Evolutionary conservation across 129 eudicot genomes (phyloP), one percentile per base, ranked within the genome.

Genomic region (Apium graveolens): DNA sequence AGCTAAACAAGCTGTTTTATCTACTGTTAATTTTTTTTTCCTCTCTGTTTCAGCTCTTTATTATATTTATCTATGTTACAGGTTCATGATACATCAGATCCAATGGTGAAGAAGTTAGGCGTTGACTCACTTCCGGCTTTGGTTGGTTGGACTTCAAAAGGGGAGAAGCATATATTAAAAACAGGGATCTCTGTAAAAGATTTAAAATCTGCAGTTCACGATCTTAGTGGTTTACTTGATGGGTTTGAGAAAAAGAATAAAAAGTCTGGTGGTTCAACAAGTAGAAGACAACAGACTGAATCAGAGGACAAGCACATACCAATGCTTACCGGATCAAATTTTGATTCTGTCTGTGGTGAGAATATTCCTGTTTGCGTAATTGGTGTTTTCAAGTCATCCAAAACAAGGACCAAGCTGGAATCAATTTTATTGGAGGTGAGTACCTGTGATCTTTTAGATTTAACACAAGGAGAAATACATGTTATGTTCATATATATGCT

Each of bases 81-180:
- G 98, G 97, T 95, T 71, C 79, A 72, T 86, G 97, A 90, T 85
- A 86, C 80, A 73, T 86, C 97, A 76, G 96, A 94, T 83, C 86
- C 87, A 27, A 49, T 62, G 49, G 91, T 83, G 79, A 84, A 75
- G 70, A 85, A 70, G 31, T 66, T 95, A 45, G 96, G 97, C 12
- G 88, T 87, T 27, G 88, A 86, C 79, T 85, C 89, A 39, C 96
- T 95, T 79, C 98, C 98, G 32, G 97, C 97, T 72, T 83, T 95
- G 20, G 89, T 95, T 82, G 97, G 98, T 45, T 95, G 96, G 98
- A 88, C 92, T 73, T 86, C 96, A 69, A 95, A 90, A 48, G 96
- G 97, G 66, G 98, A 92, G 79, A 95, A 85, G 78, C 89, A 88
- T 68, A 75, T 88, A 68, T 69, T 95, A 76, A 90, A 87, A 86